These are phyloP conservation scores for Phytophthora citricola DNA, from an alignment of 352 stramenopile genomes.

Conservation along the genomic window DNA sequence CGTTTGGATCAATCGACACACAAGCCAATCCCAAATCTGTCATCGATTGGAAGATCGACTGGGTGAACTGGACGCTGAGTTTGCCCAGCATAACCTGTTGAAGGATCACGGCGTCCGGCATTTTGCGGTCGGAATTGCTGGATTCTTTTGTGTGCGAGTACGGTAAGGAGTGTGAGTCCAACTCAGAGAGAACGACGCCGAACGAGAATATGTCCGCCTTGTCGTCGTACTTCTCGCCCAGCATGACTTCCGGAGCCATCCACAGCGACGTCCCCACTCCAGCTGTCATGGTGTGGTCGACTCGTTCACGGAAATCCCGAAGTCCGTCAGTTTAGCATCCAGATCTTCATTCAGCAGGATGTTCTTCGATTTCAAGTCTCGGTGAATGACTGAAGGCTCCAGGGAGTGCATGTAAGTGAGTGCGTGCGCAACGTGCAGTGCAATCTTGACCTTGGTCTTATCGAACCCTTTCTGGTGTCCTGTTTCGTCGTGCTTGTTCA, in stretches of 20 bases:
- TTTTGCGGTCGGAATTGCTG: conserved; percentile 14
- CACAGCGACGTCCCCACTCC: conserved; percentile 18
- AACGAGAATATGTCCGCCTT: conserved; percentile 29
- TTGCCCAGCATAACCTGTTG: conserved; percentile 22
- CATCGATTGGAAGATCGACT: conserved; percentile 20
- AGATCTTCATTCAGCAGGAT: conserved; percentile 14
- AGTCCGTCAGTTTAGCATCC: conserved; percentile 25
- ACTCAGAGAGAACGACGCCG: conserved; percentile 23
- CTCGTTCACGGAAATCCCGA: conserved; percentile 28
- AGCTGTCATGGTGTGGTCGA: conserved; percentile 24
- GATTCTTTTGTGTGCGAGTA: conserved; percentile 21
- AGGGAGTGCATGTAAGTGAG: conserved; percentile 25
- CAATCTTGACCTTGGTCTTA: conserved; percentile 14
- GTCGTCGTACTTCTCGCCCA: conserved; percentile 24
- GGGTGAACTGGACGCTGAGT: conserved; percentile 20
- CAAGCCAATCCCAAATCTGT: conserved; percentile 15
- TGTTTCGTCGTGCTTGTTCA: conserved; percentile 15
- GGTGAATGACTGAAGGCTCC: conserved; percentile 18
- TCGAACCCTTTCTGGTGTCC: conserved; percentile 17
- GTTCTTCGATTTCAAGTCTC: conserved; percentile 24
- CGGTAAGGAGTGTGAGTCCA: conserved; percentile 15
- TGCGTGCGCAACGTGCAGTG: conserved; percentile 18
- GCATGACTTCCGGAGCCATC: conserved; percentile 24
- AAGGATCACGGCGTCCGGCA: conserved; percentile 28
- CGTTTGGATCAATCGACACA: conserved; percentile 13